Evolutionary conservation across 495 filamentous ascomycete species (phyloP).

Genomic region (Aspergillus baeticus): DNA sequence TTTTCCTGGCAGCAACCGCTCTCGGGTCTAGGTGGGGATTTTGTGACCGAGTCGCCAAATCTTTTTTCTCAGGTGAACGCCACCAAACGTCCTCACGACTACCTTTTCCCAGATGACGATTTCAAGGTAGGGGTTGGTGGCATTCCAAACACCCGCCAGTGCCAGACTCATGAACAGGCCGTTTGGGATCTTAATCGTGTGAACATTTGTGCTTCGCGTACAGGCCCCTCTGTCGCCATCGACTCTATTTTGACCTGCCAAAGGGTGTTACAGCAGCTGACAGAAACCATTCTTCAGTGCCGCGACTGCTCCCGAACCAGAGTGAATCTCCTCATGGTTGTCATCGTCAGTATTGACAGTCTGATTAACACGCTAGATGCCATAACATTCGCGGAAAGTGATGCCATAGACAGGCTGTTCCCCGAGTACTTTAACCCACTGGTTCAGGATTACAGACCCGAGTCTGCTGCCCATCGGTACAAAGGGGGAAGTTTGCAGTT

Average conservation of each 20-base stretch:
- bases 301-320: slow-evolving; percentile 28
- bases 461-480: slow-evolving; percentile 1
- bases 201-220: slow-evolving; percentile 19
- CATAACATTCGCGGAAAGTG: slow-evolving; percentile 17
- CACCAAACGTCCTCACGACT: neutral
- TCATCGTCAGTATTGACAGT: slow-evolving; percentile 35
- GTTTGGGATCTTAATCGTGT: slow-evolving; percentile 22
- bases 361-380: slow-evolving; percentile 30
- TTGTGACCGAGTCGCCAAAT: neutral
- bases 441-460: slow-evolving; percentile 6
- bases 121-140: neutral
- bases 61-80: neutral
- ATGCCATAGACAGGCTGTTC: slow-evolving; percentile 17
- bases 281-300: slow-evolving; percentile 34
- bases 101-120: slow-evolving; percentile 1
- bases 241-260: slow-evolving; percentile 33
- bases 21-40: neutral
- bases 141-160: slow-evolving; percentile 12
- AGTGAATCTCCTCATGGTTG: slow-evolving; percentile 33
- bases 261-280: slow-evolving; percentile 27
- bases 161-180: slow-evolving; percentile 22
- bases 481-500: slow-evolving; percentile 15
- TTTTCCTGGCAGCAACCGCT: slow-evolving; percentile 15
- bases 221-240: slow-evolving; percentile 21
- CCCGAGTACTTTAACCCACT: slow-evolving; percentile 10